Evolutionary conservation across 805 yeast species (phyloP).

Genomic region (Candida rishiriensis): DNA sequence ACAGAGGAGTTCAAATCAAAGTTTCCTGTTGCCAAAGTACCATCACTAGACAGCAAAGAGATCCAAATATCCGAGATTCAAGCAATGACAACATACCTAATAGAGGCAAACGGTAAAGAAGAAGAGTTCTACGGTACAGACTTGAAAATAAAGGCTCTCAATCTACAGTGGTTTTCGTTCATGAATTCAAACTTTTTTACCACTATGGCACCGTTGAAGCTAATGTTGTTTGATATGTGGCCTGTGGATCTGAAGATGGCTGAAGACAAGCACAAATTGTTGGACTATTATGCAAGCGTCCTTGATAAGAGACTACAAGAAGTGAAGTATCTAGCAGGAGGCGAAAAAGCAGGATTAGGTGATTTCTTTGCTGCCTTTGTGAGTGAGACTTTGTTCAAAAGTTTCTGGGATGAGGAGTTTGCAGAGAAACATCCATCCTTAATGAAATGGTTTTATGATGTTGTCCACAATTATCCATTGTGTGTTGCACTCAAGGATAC

Average conservation of each 20-base stretch:
- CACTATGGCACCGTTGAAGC: conserved; percentile 42
- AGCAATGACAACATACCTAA: conserved; percentile 27
- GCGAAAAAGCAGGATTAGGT: conserved; percentile 33
- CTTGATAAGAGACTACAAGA: conserved; percentile 32
- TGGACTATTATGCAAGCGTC: conserved; percentile 6
- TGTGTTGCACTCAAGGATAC: conserved; percentile 2
- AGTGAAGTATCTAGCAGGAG: conserved; percentile 32
- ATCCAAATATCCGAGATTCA: conserved; percentile 52
- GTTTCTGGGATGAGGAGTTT: conserved; percentile 36
- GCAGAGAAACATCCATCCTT: conserved; percentile 39
- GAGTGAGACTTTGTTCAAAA: conserved; percentile 35
- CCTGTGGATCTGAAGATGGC: conserved; percentile 64
- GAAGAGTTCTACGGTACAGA: conserved; percentile 52
- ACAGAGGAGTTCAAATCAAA: conserved; percentile 54
- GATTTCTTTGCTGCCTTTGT: conserved; percentile 34
- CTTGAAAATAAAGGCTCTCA: conserved; percentile 52
- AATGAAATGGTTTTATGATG: conserved; percentile 42
- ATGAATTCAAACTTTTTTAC: conserved; percentile 60
- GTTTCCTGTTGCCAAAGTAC: conserved; percentile 60
- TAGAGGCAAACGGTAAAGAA: conserved; percentile 14
- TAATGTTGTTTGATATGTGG: conserved; percentile 50
- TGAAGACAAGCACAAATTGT: conserved; percentile 8
- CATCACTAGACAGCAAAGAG: conserved; percentile 57
- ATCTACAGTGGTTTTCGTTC: conserved; percentile 73
- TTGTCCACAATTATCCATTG: conserved; percentile 29